phyloP scores from a whole-genome alignment of 2,329 filamentous ascomycete species.

The Leptographium galeiforme region DNA sequence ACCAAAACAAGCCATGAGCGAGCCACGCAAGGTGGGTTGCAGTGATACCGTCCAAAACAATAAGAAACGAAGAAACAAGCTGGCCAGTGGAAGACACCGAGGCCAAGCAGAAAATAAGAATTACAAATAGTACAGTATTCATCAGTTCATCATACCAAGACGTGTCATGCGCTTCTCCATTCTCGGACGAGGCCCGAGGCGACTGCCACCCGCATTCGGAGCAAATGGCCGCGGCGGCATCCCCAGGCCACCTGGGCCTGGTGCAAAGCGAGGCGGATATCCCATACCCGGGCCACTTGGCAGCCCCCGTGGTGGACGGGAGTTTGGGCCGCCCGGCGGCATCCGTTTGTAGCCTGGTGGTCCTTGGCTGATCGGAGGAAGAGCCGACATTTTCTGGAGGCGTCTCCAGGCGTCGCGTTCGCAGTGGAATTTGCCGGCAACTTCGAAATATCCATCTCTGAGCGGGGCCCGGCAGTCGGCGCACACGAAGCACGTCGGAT shows the following conservation, averaged over 20 bases:
- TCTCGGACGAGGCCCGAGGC: conserved; percentile 25
- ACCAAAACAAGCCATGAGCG: background rate
- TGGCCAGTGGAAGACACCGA: background rate
- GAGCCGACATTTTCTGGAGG: conserved; percentile 16
- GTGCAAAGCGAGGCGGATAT: background rate
- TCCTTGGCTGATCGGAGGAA: background rate
- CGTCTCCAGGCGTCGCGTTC: conserved; percentile 67
- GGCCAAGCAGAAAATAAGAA: background rate
- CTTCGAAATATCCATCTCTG: conserved; percentile 81
- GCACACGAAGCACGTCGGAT: conserved; percentile 77
- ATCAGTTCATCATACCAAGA: conserved; percentile 36
- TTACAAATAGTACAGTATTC: background rate
- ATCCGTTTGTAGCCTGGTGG: background rate
- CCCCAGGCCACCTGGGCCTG: background rate
- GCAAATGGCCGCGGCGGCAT: conserved; percentile 17
- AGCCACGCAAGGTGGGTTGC: no score
- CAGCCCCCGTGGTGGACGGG: background rate
- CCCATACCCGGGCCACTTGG: background rate
- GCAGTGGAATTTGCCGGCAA: conserved; percentile 67
- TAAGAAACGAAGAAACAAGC: background rate
- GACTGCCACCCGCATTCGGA: conserved; percentile 18
- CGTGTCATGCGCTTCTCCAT: conserved; percentile 53
- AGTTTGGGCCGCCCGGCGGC: background rate
- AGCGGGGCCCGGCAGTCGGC: conserved; percentile 62
- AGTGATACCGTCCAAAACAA: background rate